Evolutionary conservation across 1,284 basidiomycete genomes (phyloP), one percentile per base, ranked within the genome.

Genomic region (Papiliotrema laurentii): DNA sequence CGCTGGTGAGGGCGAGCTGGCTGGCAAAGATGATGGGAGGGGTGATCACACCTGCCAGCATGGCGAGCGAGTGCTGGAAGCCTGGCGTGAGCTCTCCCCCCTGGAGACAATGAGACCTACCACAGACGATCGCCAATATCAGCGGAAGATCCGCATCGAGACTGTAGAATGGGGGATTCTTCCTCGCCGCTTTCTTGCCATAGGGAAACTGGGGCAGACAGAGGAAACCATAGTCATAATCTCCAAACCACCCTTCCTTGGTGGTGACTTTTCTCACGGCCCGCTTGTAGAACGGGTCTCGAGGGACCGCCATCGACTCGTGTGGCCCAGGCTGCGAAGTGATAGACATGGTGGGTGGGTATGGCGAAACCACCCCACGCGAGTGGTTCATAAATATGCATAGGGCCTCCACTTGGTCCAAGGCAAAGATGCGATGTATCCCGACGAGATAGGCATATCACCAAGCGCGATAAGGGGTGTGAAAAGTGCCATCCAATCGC

Each of bases 11-110:
- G 43, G 55, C 59, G 42, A 76, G 60, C 4, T 61, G 51, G 19
- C 55, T 53, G 3, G 86, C 81, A 58, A 89, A 84, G 57, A 90
- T 87, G 61, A 90, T 90, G 0, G 88, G 88, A 0, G 85, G 85
- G 1, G 58, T 59, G 39, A 61, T 56, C 14, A 64, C 44, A 13
- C 62, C 59, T 27, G 55, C 59, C 19, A 64, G 53, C 64, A 68
- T 68, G 13, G 59, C 58, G 2, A 60, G 46, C 34, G 61, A 37
- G 35, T 37, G 35, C 18, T 37, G 35, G 35, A 37, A 37, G 9
- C 35, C 35, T 37, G 35, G 10, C 19, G 18, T 37, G 10, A 37
- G 35, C 7, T 33, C 30, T 9, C n/a, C 30, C 30, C 30, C 30
- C 30, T 9, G 10, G 36, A 10, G 10, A 41, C 6, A n/a, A 24